Evolutionary conservation across 2,329 filamentous ascomycete species (phyloP).

Genomic region (Fusarium subglutinans): DNA sequence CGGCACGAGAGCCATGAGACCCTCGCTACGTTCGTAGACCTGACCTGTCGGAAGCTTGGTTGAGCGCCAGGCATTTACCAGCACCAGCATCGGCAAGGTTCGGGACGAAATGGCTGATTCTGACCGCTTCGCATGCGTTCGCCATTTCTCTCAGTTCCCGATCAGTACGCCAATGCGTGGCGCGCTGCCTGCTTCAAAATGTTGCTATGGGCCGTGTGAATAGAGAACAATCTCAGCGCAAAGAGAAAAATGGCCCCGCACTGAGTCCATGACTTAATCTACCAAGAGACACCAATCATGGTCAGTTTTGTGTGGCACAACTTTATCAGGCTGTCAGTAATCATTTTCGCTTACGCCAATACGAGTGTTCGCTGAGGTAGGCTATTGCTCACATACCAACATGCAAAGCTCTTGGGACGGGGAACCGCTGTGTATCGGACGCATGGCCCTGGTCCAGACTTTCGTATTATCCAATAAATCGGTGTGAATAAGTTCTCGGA

Average conservation of each 20-base stretch:
- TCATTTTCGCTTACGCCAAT: neutral
- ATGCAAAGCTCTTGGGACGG: neutral
- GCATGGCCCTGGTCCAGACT: neutral
- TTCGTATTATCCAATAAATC: neutral
- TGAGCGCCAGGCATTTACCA: neutral
- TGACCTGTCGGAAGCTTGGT: neutral
- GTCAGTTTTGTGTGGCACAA: neutral
- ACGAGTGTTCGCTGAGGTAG: neutral
- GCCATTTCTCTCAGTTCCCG: neutral
- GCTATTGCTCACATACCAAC: neutral
- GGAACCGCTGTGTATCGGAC: neutral
- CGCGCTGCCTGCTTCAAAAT: too few species aligned
- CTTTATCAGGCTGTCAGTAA: neutral
- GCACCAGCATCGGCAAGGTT: neutral
- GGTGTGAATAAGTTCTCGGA: neutral
- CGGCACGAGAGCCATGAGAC: neutral
- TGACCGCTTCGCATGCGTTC: neutral
- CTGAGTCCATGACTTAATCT: neutral
- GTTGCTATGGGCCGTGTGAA: neutral
- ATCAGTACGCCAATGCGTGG: neutral
- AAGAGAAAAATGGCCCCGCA: too few species aligned
- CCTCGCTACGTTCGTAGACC: neutral
- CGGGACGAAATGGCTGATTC: neutral
- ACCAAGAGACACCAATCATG: neutral
- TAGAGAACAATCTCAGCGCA: neutral